These are phyloP conservation scores for Astrothelium macrocarpum DNA, from an alignment of 495 filamentous ascomycete species.

Conservation along the genomic window DNA sequence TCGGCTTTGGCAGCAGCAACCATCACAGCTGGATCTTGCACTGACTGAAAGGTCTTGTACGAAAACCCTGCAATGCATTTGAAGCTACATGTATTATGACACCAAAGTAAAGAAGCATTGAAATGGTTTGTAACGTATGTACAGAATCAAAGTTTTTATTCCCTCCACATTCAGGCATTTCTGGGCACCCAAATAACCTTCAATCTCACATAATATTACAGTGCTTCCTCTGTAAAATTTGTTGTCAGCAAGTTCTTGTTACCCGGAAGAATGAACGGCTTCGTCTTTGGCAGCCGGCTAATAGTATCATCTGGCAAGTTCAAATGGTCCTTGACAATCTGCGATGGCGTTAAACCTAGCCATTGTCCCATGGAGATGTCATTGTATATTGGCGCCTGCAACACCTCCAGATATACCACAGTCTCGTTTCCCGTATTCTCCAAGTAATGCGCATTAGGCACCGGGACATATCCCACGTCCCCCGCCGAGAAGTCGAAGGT, in stretches of 20 bases:
- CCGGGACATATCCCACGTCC: constrained; percentile 52
- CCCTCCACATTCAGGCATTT: too few species aligned
- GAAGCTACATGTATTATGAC: too few species aligned
- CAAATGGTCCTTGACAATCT: constrained; percentile 23
- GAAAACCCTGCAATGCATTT: too few species aligned
- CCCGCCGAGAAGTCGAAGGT: constrained; percentile 41
- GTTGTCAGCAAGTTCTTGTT: constrained; percentile 20
- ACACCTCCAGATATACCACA: constrained; percentile 15
- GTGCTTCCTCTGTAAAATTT: constrained; percentile 14
- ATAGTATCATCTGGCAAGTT: constrained; percentile 14
- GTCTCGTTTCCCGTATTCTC: constrained; percentile 38
- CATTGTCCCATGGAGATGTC: constrained; percentile 18
- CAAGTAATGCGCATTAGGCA: constrained; percentile 53
- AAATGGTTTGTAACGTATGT: neutral
- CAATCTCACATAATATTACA: neutral
- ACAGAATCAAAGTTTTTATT: too few species aligned
- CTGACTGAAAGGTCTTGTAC: too few species aligned
- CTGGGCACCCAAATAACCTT: too few species aligned
- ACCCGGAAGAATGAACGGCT: constrained; percentile 24
- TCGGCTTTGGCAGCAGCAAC: too few species aligned
- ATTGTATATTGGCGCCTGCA: constrained; percentile 13
- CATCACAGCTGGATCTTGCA: too few species aligned
- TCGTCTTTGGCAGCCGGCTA: constrained; percentile 20
- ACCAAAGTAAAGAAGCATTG: too few species aligned
- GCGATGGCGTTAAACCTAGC: constrained; percentile 16